These are phyloP conservation scores for Yamadazyma atmosphaerica DNA, from an alignment of 1,139 yeast genomes.

Conservation along the genomic window DNA sequence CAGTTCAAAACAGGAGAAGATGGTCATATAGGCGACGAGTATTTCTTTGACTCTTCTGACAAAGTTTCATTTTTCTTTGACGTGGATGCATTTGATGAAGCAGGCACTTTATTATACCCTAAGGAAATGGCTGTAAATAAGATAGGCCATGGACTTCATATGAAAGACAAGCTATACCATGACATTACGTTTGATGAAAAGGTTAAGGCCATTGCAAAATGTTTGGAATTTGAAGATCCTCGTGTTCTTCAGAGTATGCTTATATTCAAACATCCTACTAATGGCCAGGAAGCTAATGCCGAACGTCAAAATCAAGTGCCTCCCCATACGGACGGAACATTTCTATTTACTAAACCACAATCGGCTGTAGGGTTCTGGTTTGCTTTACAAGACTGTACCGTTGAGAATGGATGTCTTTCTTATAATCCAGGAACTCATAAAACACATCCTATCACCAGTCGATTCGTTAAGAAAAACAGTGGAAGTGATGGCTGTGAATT, in stretches of 20 bases:
- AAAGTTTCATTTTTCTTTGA: constrained; percentile 73
- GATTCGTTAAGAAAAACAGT: constrained; percentile 59
- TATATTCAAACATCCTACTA: constrained; percentile 69
- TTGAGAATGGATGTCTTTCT: constrained; percentile 67
- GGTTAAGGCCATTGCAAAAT: constrained; percentile 52
- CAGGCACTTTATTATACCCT: constrained; percentile 52
- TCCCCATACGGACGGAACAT: constrained; percentile 75
- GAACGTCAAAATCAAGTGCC: constrained; percentile 70
- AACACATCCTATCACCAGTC: constrained; percentile 53
- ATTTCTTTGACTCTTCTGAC: constrained; percentile 69
- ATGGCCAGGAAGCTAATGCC: constrained; percentile 20
- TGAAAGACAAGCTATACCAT: constrained; percentile 47
- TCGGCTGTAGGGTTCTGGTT: constrained; percentile 82
- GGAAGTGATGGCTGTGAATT: constrained; percentile 56
- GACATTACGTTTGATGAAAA: constrained; percentile 52
- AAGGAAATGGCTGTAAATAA: constrained; percentile 66
- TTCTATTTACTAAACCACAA: constrained; percentile 70
- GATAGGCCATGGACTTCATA: constrained; percentile 78
- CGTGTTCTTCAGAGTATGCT: constrained; percentile 78
- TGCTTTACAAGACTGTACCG: constrained; percentile 74
- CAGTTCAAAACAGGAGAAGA: constrained; percentile 67
- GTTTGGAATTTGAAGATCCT: constrained; percentile 61
- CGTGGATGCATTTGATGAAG: constrained; percentile 61
- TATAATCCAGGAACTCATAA: constrained; percentile 77
- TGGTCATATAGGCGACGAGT: constrained; percentile 71